Conservation (phyloP, 2,329 filamentous ascomycete species). For the Coleophoma crateriformis region DNA sequence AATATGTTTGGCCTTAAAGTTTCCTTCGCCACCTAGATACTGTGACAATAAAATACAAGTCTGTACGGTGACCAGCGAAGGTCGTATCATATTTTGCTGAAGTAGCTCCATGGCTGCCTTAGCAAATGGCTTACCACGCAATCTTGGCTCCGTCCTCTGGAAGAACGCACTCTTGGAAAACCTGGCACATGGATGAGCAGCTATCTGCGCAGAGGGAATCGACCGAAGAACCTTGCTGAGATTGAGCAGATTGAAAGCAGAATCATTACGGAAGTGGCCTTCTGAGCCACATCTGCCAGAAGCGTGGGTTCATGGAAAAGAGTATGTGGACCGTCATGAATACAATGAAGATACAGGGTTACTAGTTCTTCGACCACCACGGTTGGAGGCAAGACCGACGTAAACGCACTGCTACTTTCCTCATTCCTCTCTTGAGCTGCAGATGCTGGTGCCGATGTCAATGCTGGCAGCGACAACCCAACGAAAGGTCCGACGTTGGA, state of each 20-base stretch:
- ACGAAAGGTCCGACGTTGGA: too few relatives aligned
- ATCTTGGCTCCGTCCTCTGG: neutral
- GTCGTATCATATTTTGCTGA: slow-evolving; percentile 6
- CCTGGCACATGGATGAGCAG: neutral
- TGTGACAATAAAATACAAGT: slow-evolving; percentile 8
- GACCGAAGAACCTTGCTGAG: neutral
- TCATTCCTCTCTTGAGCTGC: neutral
- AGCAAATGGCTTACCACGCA: slow-evolving; percentile 3
- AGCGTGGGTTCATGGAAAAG: slow-evolving; percentile 18
- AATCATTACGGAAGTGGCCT: slow-evolving; percentile 7
- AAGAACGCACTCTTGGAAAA: slow-evolving; percentile 7
- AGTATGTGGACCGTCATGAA: slow-evolving; percentile 19
- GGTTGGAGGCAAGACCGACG: slow-evolving; percentile 1
- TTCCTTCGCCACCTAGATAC: slow-evolving; percentile 8
- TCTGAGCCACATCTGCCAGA: slow-evolving; percentile 5
- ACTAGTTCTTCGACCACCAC: slow-evolving; percentile 7
- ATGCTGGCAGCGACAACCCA: neutral
- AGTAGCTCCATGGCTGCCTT: slow-evolving; percentile 5
- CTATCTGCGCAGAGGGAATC: too few relatives aligned
- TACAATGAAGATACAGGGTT: slow-evolving; percentile 18
- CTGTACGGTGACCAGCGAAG: slow-evolving; percentile 7
- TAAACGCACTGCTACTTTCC: too few relatives aligned
- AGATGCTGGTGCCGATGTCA: neutral
- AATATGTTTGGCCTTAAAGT: slow-evolving; percentile 10
- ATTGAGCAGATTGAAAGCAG: slow-evolving; percentile 3